Conservation (phyloP, 805 yeast genomes). For the Komagataella populi region DNA sequence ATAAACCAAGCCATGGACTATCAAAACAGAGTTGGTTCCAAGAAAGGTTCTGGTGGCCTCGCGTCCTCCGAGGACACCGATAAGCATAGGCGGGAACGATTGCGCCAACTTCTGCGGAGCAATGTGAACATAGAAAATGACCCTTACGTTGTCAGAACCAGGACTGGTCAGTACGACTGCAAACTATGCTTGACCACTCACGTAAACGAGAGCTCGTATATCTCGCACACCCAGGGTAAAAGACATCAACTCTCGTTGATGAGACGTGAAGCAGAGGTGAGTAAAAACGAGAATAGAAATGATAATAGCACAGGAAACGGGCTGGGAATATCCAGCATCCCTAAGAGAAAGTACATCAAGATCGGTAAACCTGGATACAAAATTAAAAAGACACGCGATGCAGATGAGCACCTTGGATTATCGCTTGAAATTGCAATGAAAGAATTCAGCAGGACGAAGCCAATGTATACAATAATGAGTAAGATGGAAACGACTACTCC, state of each 20-base stretch:
- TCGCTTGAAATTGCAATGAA: conserved; percentile 47
- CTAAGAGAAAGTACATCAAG: conserved; percentile 35
- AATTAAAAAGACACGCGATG: conserved; percentile 56
- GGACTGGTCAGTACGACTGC: conserved; percentile 78
- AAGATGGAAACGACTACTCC: conserved; percentile 43
- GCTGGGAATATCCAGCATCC: conserved; percentile 19
- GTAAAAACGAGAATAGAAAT: conserved; percentile 8
- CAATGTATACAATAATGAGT: conserved; percentile 66
- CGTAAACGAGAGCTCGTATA: conserved; percentile 63
- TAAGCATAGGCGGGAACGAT: conserved; percentile 52
- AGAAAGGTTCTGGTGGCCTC: conserved; percentile 83
- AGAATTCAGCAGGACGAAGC: conserved; percentile 30
- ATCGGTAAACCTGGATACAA: conserved; percentile 68
- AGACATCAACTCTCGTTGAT: conserved; percentile 69
- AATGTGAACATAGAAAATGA: conserved; percentile 44
- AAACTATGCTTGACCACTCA: conserved; percentile 76
- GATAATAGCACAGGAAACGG: conserved; percentile 3
- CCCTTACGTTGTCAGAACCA: conserved; percentile 78
- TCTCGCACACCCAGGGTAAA: conserved; percentile 74
- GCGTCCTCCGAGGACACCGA: conserved; percentile 65
- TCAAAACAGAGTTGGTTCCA: conserved; percentile 80
- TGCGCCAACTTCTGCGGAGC: conserved; percentile 43
- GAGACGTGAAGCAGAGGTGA: conserved; percentile 34
- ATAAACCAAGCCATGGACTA: conserved; percentile 50
- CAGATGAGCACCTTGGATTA: conserved; percentile 49